These are phyloP conservation scores for Arabidopsis hybrid DNA, from an alignment of 441 rosid species.

Conservation along the genomic window DNA sequence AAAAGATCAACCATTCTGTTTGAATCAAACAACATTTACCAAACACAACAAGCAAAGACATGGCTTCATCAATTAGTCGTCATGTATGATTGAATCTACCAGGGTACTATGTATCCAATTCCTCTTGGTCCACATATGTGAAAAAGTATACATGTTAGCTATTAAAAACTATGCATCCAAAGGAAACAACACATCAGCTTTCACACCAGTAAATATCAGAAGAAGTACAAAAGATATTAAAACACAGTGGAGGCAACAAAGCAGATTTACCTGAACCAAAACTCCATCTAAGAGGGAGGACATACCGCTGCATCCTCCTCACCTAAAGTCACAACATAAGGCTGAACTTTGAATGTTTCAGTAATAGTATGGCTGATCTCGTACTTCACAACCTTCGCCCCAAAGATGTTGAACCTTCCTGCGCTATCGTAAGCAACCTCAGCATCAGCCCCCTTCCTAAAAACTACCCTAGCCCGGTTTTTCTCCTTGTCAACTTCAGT, in stretches of 20 bases:
- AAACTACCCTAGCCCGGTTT: constrained; percentile 92
- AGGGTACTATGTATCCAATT: not conserved
- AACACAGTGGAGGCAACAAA: not conserved
- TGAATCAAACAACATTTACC: not conserved
- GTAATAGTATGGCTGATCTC: constrained; percentile 77
- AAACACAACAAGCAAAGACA: not conserved
- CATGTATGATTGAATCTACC: constrained; percentile 18
- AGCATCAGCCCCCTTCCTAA: constrained; percentile 79
- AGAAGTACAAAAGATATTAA: not conserved
- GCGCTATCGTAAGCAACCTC: constrained; percentile 86
- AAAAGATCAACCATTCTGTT: constrained; percentile 12
- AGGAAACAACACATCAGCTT: constrained; percentile 1
- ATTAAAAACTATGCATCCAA: constrained; percentile 5
- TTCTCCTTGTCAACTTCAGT: constrained; percentile 82
- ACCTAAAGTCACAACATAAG: constrained; percentile 46
- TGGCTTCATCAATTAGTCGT: not conserved
- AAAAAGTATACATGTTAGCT: not conserved
- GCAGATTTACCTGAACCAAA: constrained; percentile 52
- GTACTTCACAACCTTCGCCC: constrained; percentile 71
- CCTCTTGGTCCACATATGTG: not conserved
- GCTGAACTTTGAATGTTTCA: constrained; percentile 63
- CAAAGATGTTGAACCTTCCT: constrained; percentile 82
- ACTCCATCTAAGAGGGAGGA: constrained; percentile 41
- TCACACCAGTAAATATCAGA: constrained; percentile 13
- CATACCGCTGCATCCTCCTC: constrained; percentile 59